Base-by-base conservation (phyloP, 2,329 filamentous ascomycete genomes). In the Ophioceras dolichostomum region DNA sequence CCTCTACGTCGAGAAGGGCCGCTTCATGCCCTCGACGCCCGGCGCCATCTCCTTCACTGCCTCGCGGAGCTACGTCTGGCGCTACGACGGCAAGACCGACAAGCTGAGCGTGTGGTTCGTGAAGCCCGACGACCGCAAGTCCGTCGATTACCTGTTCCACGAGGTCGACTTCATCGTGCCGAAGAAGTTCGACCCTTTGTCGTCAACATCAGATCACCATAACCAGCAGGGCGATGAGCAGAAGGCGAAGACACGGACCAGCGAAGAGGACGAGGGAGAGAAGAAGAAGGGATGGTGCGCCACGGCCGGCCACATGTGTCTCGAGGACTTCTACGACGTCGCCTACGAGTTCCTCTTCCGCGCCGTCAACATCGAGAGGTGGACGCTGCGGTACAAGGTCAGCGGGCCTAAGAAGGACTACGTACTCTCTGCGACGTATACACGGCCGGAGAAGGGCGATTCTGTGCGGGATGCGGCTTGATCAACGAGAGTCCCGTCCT, bases 381-480 rank as follows among this genome's bases (percentile, higher is more conserved):
- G 79, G 72, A 67, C 56, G 21, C 62, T 82, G 32, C 68, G 62
- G 37, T 84, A 85, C 47, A 66, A 64, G 2, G 82, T 86, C 2
- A 73, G 69, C 19, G 83, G 82, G 0, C 82, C 81, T 2, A 75
- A 75, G 52, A 87, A 87, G 58, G 76, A 86, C 49, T 87, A 87
- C 49, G 71, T 60, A 0, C 76, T 79, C 37, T 54, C 59, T 8
- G 73, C 71, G 2, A 53, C 51, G 1, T 79, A 78, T 50, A 65
- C 46, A 31, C 56, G 71, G 38, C 57, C 8, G 22, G 8, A 26
- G 22, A 26, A 8, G 22, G 22, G n/a, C n/a, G n/a, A n/a, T n/a
- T n/a, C n/a, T n/a, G n/a, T n/a, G n/a, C n/a, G n/a, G n/a, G n/a
- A n/a, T n/a, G n/a, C n/a, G n/a, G n/a, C n/a, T n/a, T n/a, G n/a